These are phyloP conservation scores for Globisporangium cylindrosporum DNA, from an alignment of 352 stramenopile species.

Conservation along the genomic window DNA sequence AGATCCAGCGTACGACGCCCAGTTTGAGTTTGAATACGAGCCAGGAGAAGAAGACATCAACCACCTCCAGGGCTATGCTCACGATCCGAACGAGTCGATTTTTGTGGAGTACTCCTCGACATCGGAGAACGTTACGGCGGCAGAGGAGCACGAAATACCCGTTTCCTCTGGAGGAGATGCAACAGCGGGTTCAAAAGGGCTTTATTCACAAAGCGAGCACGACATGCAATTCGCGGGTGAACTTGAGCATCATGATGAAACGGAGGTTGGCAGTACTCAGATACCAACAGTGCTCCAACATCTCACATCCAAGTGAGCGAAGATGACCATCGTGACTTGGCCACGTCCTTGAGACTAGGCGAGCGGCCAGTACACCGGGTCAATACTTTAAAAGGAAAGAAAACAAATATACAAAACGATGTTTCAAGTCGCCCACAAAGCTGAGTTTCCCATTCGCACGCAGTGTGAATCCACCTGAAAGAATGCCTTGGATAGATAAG, in stretches of 20 bases:
- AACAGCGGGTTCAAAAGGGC: background rate
- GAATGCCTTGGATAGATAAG: background rate
- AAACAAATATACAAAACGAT: no score
- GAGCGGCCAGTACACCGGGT: no score
- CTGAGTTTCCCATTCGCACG: no score
- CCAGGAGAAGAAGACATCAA: background rate
- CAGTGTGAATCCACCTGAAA: no score
- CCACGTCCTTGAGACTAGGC: no score
- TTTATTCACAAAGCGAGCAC: background rate
- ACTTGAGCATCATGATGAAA: background rate
- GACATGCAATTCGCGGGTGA: background rate
- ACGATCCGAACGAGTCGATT: background rate
- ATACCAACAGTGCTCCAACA: background rate
- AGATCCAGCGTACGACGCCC: constrained; percentile 5
- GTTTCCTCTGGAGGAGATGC: background rate
- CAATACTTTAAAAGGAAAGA: no score
- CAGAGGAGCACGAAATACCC: background rate
- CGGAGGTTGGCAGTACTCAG: background rate
- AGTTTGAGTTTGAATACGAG: background rate
- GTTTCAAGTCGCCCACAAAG: no score
- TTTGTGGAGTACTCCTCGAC: background rate
- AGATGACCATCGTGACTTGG: background rate
- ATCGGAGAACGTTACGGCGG: background rate
- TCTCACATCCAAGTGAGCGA: background rate
- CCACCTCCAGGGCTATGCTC: background rate